Base-by-base conservation (phyloP, 768 basidiomycete species). In the Auricularia sp. region DNA sequence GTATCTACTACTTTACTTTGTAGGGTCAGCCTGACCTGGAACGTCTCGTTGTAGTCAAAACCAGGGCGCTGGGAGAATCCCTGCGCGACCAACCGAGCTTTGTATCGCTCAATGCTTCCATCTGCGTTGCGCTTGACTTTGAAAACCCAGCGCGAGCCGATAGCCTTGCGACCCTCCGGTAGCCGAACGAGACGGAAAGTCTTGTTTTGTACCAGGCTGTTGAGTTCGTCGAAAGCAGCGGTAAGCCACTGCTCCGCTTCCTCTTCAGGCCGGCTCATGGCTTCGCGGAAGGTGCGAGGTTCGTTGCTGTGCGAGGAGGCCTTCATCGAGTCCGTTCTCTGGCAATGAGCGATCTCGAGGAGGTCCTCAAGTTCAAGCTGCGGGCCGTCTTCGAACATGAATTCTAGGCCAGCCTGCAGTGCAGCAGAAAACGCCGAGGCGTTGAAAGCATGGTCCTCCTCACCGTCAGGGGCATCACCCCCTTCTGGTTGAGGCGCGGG, bases 51-150 rank as follows among this genome's bases (percentile, higher is more conserved):
- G 62, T 72, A 81, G 54, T 79, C 75, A 24, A 76, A 66, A 0
- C 77, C 76, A 1, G 73, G 70, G 0, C 71, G 45, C 65, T 81
- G 81, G 2, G 69, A 67, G 67, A 73, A 80, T 0, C 81, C 80
- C 66, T 75, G 69, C 1, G 76, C 78, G 1, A 80, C 78, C 29
- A 81, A 61, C 14, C 73, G n/a, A 0, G 73, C 78, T 62, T 78
- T 79, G 54, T 66, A 71, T 64, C 67, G 63, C 4, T 62, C 51
- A 24, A 74, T 59, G 4, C 56, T 62, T 18, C 71, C 71, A 16
- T 66, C n/a, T 14, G 51, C 65, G 61, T 73, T 68, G 44, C 61
- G 54, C 65, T 75, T 75, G 21, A 66, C 44, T 18, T 63, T 67
- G 65, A 68, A 75, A 45, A 74, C 72, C 69, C 73, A 74, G 13